Evolutionary conservation across 371 early-diverging fungal genomes (phyloP).

Genomic region (Lichtheimia hyalospora): DNA sequence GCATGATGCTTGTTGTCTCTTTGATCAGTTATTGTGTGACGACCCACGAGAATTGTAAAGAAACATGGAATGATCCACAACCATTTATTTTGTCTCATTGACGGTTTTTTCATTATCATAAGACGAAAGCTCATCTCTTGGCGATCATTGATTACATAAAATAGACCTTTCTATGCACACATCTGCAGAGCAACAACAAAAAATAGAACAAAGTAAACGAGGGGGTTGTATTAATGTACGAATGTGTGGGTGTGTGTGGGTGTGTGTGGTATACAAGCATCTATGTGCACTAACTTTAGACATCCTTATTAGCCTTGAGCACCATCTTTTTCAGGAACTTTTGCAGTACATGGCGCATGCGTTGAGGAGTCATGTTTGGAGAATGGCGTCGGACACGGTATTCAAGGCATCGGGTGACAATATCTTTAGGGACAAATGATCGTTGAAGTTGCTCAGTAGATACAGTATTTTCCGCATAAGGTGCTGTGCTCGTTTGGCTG

Average conservation of each 20-base stretch:
- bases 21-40: too few relatives aligned
- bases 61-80: too few relatives aligned
- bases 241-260: not conserved
- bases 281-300: not conserved
- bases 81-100: too few relatives aligned
- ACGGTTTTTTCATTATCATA: too few relatives aligned
- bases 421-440: conserved; percentile 38
- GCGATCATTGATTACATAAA: too few relatives aligned
- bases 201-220: too few relatives aligned
- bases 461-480: conserved; percentile 1
- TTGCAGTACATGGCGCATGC: conserved; percentile 49
- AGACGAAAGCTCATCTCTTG: too few relatives aligned
- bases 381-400: conserved; percentile 45
- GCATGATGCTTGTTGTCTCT: too few relatives aligned
- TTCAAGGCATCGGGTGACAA: conserved; percentile 44
- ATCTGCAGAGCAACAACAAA: too few relatives aligned
- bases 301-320: conserved; percentile 35
- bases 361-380: conserved; percentile 45
- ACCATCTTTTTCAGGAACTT: conserved; percentile 51
- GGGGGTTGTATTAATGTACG: too few relatives aligned
- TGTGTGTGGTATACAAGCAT: not conserved
- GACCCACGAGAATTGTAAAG: too few relatives aligned
- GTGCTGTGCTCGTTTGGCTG: not conserved
- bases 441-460: conserved; percentile 16
- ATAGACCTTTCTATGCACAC: too few relatives aligned